These are phyloP conservation scores for Astrocystis sublimbata DNA, from an alignment of 495 filamentous ascomycete species.

Conservation along the genomic window DNA sequence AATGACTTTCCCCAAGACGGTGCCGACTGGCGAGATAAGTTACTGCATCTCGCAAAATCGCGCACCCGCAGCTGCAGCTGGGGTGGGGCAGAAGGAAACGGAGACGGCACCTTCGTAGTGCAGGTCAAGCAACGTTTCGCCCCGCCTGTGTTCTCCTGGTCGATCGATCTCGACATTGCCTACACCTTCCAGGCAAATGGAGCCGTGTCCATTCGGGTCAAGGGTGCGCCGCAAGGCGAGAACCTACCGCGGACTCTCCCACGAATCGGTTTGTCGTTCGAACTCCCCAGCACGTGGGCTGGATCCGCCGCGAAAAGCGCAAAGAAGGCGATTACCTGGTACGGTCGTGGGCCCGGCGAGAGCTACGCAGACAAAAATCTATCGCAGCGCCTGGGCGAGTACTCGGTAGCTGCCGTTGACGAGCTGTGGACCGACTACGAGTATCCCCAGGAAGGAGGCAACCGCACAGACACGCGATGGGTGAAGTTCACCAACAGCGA, in stretches of 20 bases:
- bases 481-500: constrained; percentile 39
- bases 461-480: constrained; percentile 61
- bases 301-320: constrained; percentile 26
- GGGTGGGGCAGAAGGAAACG: constrained; percentile 16
- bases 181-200: constrained; percentile 52
- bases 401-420: constrained; percentile 38
- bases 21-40: constrained; percentile 39
- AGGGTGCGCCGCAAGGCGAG: constrained; percentile 41
- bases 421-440: constrained; percentile 61
- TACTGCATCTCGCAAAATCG: constrained; percentile 37
- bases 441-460: constrained; percentile 63
- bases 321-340: constrained; percentile 48
- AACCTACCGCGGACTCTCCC: constrained; percentile 54
- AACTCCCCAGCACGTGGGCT: constrained; percentile 40
- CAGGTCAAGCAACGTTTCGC: constrained; percentile 45
- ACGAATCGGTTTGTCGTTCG: constrained; percentile 55
- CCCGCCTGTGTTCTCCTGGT: constrained; percentile 60
- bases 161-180: constrained; percentile 46
- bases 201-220: constrained; percentile 42
- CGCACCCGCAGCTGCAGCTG: constrained; percentile 35
- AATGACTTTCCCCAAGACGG: constrained; percentile 55
- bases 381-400: constrained; percentile 55
- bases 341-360: constrained; percentile 64
- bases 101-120: constrained; percentile 33
- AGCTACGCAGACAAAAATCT: constrained; percentile 62